Evolutionary conservation across 2,329 filamentous ascomycete species (phyloP), one percentile per base, ranked within the genome.

Genomic region (Exophiala phaeomuriformis): DNA sequence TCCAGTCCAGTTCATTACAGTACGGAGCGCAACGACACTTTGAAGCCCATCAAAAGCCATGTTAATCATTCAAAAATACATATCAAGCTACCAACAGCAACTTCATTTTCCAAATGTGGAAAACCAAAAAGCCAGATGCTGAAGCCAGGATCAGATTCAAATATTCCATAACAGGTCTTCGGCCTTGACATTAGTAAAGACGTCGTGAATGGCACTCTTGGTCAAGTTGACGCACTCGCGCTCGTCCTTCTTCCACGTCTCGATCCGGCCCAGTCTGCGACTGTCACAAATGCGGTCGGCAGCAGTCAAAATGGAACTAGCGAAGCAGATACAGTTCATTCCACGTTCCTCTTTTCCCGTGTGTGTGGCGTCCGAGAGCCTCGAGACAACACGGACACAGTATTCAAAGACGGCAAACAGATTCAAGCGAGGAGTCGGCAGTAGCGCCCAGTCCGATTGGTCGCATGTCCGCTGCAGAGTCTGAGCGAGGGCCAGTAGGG

Each of bases 291-390:
- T 57, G 12, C 60, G 51, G 52, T 66, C 64, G 6, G 61, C 62
- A 31, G 52, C 61, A 19, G 49, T 46, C 28, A 66, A 48, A 10
- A 66, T 53, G 2, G 54, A 52, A 28, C 59, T 61, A 2, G 53
- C 57, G 42, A 63, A 66, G 47, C 63, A 66, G 30, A 65, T 57
- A 52, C 64, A 66, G 37, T 61, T 58, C 35, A 60, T 61, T 8
- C 60, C 62, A 28, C 51, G 49, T 29, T 56, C 45, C 6, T 55
- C 45, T 5, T 56, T 39, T 3, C 47, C 51, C 33, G 51, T 56
- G 44, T 66, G 64, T 32, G 57, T 61, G 32, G 51, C 51, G 43
- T 65, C 58, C 9, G 62, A 64, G 10, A 66, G 50, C 4, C 45
- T 55, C 7, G 52, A 52, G 19, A 66, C 52, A n/a, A 66, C 61